Evolutionary conservation across 163 green algal species (phyloP).

Genomic region (Chlorella variabilis): DNA sequence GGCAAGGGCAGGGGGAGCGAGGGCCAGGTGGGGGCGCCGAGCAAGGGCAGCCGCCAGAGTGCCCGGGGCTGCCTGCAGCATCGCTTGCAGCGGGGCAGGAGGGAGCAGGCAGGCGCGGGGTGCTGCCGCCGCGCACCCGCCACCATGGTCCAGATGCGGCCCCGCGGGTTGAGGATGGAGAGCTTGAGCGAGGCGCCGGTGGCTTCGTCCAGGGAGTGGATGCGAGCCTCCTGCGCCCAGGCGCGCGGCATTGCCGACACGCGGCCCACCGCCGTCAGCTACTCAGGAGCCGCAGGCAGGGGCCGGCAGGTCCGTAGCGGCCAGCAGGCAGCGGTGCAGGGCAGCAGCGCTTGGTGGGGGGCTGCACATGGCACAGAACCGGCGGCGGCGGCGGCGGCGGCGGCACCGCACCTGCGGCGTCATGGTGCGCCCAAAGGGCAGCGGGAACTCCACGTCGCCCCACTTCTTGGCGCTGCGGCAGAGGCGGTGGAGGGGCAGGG

Average conservation of each 20-base stretch:
- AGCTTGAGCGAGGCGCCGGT: slow-evolving; percentile 93
- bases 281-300: too few relatives aligned
- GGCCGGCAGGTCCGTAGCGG: too few relatives aligned
- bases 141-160: slow-evolving; percentile 96
- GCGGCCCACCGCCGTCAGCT: too few relatives aligned
- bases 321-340: too few relatives aligned
- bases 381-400: too few relatives aligned
- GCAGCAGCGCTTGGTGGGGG: background rate
- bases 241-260: too few relatives aligned
- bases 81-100: too few relatives aligned
- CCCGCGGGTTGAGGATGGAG: slow-evolving; percentile 90
- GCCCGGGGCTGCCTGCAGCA: too few relatives aligned
- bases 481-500: background rate
- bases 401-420: slow-evolving; percentile 53
- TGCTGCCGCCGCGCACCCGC: too few relatives aligned
- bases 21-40: background rate
- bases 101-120: too few relatives aligned
- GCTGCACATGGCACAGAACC: too few relatives aligned
- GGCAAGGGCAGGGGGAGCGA: background rate
- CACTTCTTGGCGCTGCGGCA: slow-evolving; percentile 80
- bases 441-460: slow-evolving; percentile 91
- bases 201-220: slow-evolving; percentile 71
- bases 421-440: slow-evolving; percentile 89
- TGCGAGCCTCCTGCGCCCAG: slow-evolving; percentile 40
- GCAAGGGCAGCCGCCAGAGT: too few relatives aligned